Percentiles rank a stretch among this genome's conserved stretches.
Conservation (phyloP, 139 green algal species). For the Tetradesmus lagerheimii region DNA sequence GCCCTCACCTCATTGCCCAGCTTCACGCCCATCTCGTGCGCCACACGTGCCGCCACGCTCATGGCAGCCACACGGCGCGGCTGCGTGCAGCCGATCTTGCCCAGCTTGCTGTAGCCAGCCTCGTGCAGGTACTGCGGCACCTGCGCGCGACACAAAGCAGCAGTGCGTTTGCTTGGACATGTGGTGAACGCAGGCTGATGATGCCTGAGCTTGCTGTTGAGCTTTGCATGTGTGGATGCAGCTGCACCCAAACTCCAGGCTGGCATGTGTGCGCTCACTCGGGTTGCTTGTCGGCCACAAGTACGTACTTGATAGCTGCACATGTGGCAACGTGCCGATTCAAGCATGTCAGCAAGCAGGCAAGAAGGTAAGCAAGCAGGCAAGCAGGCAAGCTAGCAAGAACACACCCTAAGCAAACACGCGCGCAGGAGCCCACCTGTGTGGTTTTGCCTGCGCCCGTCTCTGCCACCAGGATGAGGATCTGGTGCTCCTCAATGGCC, state of each 20-base stretch:
- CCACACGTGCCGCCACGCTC: slow-evolving; percentile 94
- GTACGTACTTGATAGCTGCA: too few relatives aligned
- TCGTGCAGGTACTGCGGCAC: slow-evolving; percentile 96
- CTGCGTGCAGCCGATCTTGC: slow-evolving; percentile 91
- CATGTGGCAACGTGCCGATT: too few relatives aligned
- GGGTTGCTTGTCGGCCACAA: too few relatives aligned
- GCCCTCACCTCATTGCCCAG: slow-evolving; percentile 86
- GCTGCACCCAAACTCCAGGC: too few relatives aligned
- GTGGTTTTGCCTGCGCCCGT: slow-evolving; percentile 96
- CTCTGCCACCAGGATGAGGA: slow-evolving; percentile 97
- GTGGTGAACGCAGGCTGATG: not conserved
- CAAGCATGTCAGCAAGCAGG: too few relatives aligned
- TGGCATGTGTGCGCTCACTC: too few relatives aligned
- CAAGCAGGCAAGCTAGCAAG: slow-evolving; percentile 45
- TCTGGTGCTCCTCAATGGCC: slow-evolving; percentile 90
- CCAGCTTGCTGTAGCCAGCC: slow-evolving; percentile 90
- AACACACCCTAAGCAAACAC: not conserved
- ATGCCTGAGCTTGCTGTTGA: too few relatives aligned
- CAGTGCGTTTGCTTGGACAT: not conserved
- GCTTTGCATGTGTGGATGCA: too few relatives aligned
- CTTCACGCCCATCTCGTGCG: slow-evolving; percentile 93
- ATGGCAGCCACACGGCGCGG: slow-evolving; percentile 96
- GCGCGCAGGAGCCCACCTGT: slow-evolving; percentile 53
- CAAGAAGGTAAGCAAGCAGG: too few relatives aligned
- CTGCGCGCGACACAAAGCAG: not conserved